Conservation (phyloP, 441 rosid species). For the Theobroma grandiflorum region DNA sequence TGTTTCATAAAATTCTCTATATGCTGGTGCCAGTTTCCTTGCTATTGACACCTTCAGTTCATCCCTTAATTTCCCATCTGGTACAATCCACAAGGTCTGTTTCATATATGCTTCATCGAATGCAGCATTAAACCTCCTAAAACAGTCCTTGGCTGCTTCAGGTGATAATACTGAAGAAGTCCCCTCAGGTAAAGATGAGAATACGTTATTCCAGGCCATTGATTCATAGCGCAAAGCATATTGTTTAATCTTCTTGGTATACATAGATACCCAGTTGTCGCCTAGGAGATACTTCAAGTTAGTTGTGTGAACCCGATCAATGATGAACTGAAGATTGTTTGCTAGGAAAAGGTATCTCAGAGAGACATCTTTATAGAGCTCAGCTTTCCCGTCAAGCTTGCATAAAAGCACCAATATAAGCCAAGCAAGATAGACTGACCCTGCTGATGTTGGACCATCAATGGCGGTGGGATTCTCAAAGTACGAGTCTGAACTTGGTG, state of each 20-base stretch:
- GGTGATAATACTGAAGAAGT: slow-evolving; percentile 38
- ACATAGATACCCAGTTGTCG: slow-evolving; percentile 66
- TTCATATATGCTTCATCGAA: slow-evolving; percentile 72
- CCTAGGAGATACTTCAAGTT: slow-evolving; percentile 65
- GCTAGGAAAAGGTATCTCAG: slow-evolving; percentile 78
- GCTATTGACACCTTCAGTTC: slow-evolving; percentile 62
- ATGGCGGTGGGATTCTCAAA: slow-evolving; percentile 29
- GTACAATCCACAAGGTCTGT: slow-evolving; percentile 53
- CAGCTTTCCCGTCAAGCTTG: slow-evolving; percentile 84
- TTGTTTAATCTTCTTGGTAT: slow-evolving; percentile 59
- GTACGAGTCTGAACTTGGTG: slow-evolving; percentile 53
- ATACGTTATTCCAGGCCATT: slow-evolving; percentile 72
- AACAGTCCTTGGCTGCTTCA: slow-evolving; percentile 52
- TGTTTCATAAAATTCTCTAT: slow-evolving; percentile 63
- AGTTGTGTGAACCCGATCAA: slow-evolving; percentile 53
- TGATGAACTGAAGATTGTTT: slow-evolving; percentile 73
- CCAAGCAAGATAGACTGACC: slow-evolving; percentile 64
- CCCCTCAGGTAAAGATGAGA: slow-evolving; percentile 52
- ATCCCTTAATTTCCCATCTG: slow-evolving; percentile 65
- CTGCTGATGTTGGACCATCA: slow-evolving; percentile 39
- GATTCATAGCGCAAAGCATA: slow-evolving; percentile 64
- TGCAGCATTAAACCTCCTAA: slow-evolving; percentile 58
- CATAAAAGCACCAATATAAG: slow-evolving; percentile 69
- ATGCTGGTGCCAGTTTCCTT: slow-evolving; percentile 54
- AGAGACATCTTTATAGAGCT: slow-evolving; percentile 70